Evolutionary conservation across 345 rosid genomes (phyloP).

Genomic region (Chamaenerion angustifolium): DNA sequence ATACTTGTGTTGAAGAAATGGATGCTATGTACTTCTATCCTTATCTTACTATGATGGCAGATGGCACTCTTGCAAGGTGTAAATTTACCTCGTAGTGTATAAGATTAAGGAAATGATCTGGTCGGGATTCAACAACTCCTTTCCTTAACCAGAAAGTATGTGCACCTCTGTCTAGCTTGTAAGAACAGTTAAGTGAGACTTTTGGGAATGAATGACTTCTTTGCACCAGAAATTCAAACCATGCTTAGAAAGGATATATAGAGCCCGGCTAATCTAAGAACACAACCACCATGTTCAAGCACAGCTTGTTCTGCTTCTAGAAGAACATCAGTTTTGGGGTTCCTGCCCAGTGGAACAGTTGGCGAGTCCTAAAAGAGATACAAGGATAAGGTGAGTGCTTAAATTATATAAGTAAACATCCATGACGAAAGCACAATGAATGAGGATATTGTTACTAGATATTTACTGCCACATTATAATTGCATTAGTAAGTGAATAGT

Average conservation of each 20-base stretch:
- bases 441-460: no score
- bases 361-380: constrained; percentile 52
- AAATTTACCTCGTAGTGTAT: constrained; percentile 86
- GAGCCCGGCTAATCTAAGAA: constrained; percentile 83
- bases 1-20: no score
- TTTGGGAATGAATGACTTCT: not conserved
- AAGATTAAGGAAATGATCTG: constrained; percentile 85
- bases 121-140: constrained; percentile 55
- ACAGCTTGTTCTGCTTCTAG: constrained; percentile 68
- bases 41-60: no score
- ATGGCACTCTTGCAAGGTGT: no score
- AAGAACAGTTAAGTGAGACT: constrained; percentile 28
- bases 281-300: constrained; percentile 62
- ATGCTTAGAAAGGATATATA: constrained; percentile 70
- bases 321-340: constrained; percentile 76
- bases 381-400: not conserved
- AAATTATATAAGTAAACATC: not conserved
- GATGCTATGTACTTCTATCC: no score
- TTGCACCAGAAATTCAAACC: not conserved
- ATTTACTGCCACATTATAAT: no score
- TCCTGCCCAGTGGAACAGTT: constrained; percentile 65
- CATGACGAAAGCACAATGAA: no score
- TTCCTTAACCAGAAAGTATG: constrained; percentile 74
- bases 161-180: constrained; percentile 89
- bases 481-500: no score